Base-by-base conservation (phyloP, 2,329 filamentous ascomycete species). In the Huntiella bhutanensis region DNA sequence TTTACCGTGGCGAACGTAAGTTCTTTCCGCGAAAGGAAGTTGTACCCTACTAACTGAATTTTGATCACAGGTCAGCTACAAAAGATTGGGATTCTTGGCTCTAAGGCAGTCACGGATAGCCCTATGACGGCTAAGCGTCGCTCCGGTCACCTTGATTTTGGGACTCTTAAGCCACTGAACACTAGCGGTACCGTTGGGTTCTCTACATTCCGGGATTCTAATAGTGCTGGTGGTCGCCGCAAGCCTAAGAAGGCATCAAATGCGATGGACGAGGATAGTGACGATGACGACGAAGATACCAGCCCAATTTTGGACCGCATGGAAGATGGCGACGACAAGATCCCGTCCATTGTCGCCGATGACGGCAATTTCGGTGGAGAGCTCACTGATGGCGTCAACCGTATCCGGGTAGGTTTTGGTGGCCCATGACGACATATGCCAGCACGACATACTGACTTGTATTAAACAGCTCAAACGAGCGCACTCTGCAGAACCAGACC, bases 1-100 rank as follows among this genome's bases (percentile, higher is more conserved):
- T 96, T 64, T 98, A 98, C 60, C 77, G 91, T 51, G 91, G 91
- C 60, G 83, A 94, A 59, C 81, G 88, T 92, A 69, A 68, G 85
- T 76, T 36, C 39, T 13, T n/a, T 35, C 7, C 43, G 5, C 41
- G 16, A 3, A 32, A 28, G 12, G 13, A 8, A 28, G 33, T 32
- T 32, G 17, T 13, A 17, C 11, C 15, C 22, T 7, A 52, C 40
- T 28, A 22, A 36, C 48, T 12, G 40, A 4, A 28, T 10, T 28
- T 28, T 28, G 22, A 13, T 16, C 33, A 19, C 53, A 93, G 86
- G 85, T 45, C 91, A 98, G 77, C 69, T 98, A 43, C 80, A 87
- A 57, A 98, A 96, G 63, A 94, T 98, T 79, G 88, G 88, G 34
- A 84, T 98, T 34, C 63, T 93, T 28, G 71, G 77, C 6, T 61